Percentiles rank a stretch among this genome's conserved stretches.
Conservation (phyloP, 2,329 filamentous ascomycete genomes). For the Claviceps sp. region DNA sequence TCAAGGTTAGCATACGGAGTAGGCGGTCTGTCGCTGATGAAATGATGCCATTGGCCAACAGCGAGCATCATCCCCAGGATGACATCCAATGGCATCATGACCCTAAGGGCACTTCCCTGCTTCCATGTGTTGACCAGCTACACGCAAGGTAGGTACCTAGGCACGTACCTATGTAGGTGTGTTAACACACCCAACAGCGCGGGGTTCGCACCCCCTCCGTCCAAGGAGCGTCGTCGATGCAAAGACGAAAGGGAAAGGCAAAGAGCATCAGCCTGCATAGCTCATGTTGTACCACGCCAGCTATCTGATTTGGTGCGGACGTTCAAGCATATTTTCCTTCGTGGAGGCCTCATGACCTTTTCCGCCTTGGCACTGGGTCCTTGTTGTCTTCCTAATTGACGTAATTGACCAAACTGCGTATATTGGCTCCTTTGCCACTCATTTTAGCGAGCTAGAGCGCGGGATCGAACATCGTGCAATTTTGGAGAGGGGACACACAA, state of each 20-base stretch:
- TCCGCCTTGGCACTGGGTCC: neutral
- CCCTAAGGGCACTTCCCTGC: neutral
- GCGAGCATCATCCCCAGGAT: neutral
- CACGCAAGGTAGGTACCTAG: too few species aligned
- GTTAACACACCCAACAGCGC: neutral
- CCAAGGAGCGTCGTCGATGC: neutral
- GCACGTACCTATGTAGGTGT: too few species aligned
- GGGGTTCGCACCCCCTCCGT: neutral
- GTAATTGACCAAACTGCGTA: neutral
- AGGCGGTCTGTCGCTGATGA: neutral
- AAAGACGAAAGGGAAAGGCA: neutral
- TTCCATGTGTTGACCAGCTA: neutral
- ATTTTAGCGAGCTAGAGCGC: neutral
- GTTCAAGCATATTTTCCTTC: neutral
- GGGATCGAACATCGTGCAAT: neutral
- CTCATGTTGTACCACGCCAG: neutral
- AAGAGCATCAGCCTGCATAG: neutral
- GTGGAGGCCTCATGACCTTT: neutral
- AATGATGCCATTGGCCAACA: neutral
- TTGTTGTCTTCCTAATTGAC: neutral
- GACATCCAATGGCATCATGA: neutral
- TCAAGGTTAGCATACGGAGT: neutral
- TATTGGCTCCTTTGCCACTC: neutral
- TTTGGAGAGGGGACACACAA: neutral
- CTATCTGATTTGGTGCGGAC: neutral